phyloP scores from a whole-genome alignment of 1,284 basidiomycete species.

The Vanrija pseudolonga region DNA sequence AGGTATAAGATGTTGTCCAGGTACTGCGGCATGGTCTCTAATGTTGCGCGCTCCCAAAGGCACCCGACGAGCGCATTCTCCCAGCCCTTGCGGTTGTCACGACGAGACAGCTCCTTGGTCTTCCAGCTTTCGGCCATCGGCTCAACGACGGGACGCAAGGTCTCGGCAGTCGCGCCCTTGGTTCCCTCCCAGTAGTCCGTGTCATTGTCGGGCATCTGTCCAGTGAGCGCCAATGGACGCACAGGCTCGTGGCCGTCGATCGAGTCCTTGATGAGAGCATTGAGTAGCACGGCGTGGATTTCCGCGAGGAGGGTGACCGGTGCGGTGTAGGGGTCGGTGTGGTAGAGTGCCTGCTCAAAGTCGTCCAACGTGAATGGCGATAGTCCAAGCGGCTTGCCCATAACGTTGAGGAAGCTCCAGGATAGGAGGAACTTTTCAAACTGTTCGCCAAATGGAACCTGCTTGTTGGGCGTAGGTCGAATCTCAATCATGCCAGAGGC shows the following conservation, averaged over 20 bases:
- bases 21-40: conserved; percentile 67
- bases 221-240: conserved; percentile 29
- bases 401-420: conserved; percentile 90
- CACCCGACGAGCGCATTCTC: conserved; percentile 81
- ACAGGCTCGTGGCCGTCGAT: conserved; percentile 32
- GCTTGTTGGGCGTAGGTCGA: conserved; percentile 62
- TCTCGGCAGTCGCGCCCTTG: conserved; percentile 46
- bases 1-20: conserved; percentile 71
- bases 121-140: conserved; percentile 32
- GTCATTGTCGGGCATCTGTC: conserved; percentile 31
- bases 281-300: conserved; percentile 83
- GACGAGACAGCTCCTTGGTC: conserved; percentile 29
- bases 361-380: conserved; percentile 94
- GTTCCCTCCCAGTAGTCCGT: conserved; percentile 46
- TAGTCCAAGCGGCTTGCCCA: conserved; percentile 84
- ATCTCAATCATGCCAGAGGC: conserved; percentile 44
- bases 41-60: conserved; percentile 81
- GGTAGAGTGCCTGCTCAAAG: conserved; percentile 80
- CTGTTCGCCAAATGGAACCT: conserved; percentile 70
- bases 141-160: conserved; percentile 35
- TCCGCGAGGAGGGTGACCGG: conserved; percentile 77
- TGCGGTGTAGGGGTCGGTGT: conserved; percentile 61
- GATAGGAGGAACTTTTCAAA: conserved; percentile 83
- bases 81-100: conserved; percentile 55
- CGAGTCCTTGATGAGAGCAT: conserved; percentile 73